Percentiles rank a stretch among this genome's conserved stretches.
Conservation (phyloP, 176 grass and related monocot genomes). For the Zea luxurians region DNA sequence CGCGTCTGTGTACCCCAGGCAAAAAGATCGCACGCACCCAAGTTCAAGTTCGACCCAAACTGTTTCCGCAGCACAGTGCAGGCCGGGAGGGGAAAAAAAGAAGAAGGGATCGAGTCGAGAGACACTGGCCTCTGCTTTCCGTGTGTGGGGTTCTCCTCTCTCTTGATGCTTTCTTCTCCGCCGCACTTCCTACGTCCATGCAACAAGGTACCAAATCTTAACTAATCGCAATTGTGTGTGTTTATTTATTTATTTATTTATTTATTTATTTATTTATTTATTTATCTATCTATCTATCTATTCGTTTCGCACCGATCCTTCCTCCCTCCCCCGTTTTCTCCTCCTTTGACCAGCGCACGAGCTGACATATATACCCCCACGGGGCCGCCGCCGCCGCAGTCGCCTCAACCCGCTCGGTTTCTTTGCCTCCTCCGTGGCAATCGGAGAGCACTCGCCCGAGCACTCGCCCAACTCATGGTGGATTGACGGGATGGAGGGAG, state of each 20-base stretch:
- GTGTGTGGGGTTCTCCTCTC: constrained; percentile 23
- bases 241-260: neutral
- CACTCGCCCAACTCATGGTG: neutral
- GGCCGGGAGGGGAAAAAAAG: neutral
- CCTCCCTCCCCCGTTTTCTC: neutral
- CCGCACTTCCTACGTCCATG: constrained; percentile 23
- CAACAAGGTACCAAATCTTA: constrained; percentile 40
- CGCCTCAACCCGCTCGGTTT: constrained; percentile 6
- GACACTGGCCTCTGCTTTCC: constrained; percentile 43
- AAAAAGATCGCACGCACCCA: neutral
- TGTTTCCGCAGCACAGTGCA: neutral
- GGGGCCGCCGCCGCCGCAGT: neutral
- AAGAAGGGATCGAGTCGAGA: neutral
- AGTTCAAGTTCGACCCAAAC: neutral
- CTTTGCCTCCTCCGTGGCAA: constrained; percentile 16
- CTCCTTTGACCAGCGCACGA: neutral
- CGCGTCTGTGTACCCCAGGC: neutral
- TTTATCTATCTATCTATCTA: neutral
- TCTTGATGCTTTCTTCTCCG: constrained; percentile 33
- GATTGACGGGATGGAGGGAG: constrained; percentile 27
- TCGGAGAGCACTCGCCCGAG: constrained; percentile 14
- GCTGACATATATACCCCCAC: constrained; percentile 41
- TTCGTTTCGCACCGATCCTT: neutral
- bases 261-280: neutral
- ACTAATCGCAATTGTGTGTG: no score